These are phyloP conservation scores for Pleurotus cornucopiae DNA, from an alignment of 768 basidiomycete species.

Conservation along the genomic window DNA sequence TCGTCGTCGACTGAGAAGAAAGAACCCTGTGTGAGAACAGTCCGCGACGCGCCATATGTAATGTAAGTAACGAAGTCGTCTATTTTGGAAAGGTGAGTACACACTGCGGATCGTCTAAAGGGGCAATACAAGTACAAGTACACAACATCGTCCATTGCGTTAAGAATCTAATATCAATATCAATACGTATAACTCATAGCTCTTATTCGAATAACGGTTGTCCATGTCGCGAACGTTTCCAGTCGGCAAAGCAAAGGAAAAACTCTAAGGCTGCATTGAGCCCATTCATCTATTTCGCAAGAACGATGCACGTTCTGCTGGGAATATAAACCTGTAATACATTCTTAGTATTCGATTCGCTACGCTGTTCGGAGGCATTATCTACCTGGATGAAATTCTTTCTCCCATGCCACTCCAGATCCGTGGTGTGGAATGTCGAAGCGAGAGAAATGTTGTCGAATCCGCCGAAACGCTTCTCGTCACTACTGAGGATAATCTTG, in stretches of 20 bases:
- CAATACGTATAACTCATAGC: too few relatives aligned
- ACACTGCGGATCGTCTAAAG: too few relatives aligned
- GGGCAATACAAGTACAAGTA: too few relatives aligned
- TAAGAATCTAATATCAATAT: too few relatives aligned
- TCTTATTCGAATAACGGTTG: too few relatives aligned
- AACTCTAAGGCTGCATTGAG: too few relatives aligned
- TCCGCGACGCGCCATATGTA: not conserved
- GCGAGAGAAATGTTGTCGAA: conserved; percentile 74
- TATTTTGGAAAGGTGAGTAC: not conserved
- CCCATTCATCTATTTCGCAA: conserved; percentile 35
- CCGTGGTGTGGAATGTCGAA: conserved; percentile 72
- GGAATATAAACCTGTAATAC: conserved; percentile 65
- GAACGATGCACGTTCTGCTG: conserved; percentile 59
- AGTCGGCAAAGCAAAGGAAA: too few relatives aligned
- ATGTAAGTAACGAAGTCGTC: not conserved
- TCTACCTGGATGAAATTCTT: conserved; percentile 85
- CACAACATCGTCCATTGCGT: too few relatives aligned
- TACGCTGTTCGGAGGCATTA: not conserved
- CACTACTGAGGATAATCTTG: conserved; percentile 72
- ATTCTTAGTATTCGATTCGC: too few relatives aligned
- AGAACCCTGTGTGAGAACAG: not conserved
- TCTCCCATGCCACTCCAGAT: conserved; percentile 88
- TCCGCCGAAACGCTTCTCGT: conserved; percentile 87
- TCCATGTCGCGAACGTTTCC: too few relatives aligned
- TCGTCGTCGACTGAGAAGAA: not conserved